Evolutionary conservation across 345 rosid genomes (phyloP).

Genomic region (Rhodamnia rubescens): DNA sequence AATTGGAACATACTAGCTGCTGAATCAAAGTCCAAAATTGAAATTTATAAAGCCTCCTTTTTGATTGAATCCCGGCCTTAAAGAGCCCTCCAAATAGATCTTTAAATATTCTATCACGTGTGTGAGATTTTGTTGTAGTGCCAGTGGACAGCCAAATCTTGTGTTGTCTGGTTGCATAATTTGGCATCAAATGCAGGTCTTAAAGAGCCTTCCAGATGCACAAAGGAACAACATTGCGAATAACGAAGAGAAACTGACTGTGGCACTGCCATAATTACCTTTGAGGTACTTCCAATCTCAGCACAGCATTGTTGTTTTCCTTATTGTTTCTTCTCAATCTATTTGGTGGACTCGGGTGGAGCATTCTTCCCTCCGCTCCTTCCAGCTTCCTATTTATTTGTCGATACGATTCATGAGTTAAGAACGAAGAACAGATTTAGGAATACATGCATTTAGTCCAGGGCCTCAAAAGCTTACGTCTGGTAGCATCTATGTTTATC

Average conservation of each 20-base stretch:
- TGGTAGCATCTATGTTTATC: neutral
- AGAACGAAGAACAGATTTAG: neutral
- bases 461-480: neutral
- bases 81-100: neutral
- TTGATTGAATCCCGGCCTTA: neutral
- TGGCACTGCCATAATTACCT: neutral
- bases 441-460: neutral
- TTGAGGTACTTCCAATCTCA: neutral
- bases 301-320: neutral
- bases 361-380: neutral
- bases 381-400: neutral
- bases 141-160: neutral
- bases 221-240: neutral
- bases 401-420: neutral
- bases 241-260: neutral
- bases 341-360: neutral
- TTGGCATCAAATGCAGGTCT: neutral
- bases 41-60: neutral
- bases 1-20: neutral
- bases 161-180: neutral
- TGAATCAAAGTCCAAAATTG: neutral
- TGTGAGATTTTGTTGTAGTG: neutral
- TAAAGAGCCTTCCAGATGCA: constrained; percentile 1
- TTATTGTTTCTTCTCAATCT: neutral
- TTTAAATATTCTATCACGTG: neutral